These are phyloP conservation scores for Nitzschia inconspicua DNA, from an alignment of 108 stramenopile species.

Conservation along the genomic window DNA sequence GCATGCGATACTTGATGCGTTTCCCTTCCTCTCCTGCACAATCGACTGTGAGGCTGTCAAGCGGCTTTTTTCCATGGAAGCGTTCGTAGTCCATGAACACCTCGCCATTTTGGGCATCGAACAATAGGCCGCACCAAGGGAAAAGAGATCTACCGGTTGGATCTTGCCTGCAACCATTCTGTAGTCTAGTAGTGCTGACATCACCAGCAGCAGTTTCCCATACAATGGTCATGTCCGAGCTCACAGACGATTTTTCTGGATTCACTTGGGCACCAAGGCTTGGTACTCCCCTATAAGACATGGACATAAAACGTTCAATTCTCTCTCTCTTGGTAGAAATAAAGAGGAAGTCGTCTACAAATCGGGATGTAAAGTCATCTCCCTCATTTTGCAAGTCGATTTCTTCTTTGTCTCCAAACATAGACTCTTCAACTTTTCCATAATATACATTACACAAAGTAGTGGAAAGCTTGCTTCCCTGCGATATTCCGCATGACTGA, in stretches of 20 bases:
- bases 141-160: conserved; percentile 27
- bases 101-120: conserved; percentile 74
- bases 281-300: conserved; percentile 49
- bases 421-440: conserved; percentile 68
- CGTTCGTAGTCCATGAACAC: conserved; percentile 65
- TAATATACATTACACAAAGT: conserved; percentile 92
- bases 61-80: conserved; percentile 46
- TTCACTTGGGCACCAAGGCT: conserved; percentile 73
- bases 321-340: conserved; percentile 42
- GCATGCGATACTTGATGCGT: conserved; percentile 44
- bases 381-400: neutral
- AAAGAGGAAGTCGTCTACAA: conserved; percentile 87
- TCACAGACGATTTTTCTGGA: conserved; percentile 53
- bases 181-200: neutral
- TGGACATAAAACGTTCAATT: conserved; percentile 48
- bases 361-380: conserved; percentile 50
- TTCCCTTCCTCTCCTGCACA: conserved; percentile 42
- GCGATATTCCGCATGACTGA: conserved; percentile 78
- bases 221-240: conserved; percentile 5
- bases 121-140: conserved; percentile 86
- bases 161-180: neutral
- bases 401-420: conserved; percentile 38
- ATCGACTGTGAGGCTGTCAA: conserved; percentile 54
- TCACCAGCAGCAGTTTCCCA: neutral
- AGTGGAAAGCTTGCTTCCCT: conserved; percentile 87